phyloP scores from a whole-genome alignment of 805 yeast species.

The Cephaloascus albidus region DNA sequence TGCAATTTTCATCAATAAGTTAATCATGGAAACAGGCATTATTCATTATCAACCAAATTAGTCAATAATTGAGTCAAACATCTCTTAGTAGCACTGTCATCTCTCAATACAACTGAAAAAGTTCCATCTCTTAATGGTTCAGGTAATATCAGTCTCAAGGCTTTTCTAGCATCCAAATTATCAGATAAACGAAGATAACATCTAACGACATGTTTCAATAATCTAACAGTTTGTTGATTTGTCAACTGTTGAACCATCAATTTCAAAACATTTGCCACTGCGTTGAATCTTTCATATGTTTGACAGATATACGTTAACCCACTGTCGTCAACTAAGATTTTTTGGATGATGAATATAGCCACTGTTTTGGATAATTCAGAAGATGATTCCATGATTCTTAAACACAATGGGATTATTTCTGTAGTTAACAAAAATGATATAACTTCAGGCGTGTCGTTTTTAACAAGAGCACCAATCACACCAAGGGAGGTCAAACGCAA shows the following conservation, averaged over 20 bases:
- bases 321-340: constrained; percentile 82
- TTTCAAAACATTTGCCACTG: constrained; percentile 82
- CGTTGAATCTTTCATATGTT: constrained; percentile 88
- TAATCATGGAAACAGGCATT: no score
- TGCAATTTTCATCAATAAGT: no score
- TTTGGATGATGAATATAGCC: constrained; percentile 92
- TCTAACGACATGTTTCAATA: constrained; percentile 87
- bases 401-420: constrained; percentile 90
- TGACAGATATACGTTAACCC: constrained; percentile 92
- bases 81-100: constrained; percentile 81
- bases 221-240: constrained; percentile 67
- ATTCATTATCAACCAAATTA: constrained; percentile 33
- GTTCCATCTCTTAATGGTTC: constrained; percentile 84
- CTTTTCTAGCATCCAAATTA: constrained; percentile 82
- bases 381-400: constrained; percentile 91
- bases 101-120: constrained; percentile 67
- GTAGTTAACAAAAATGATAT: constrained; percentile 88
- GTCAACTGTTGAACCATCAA: constrained; percentile 81
- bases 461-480: constrained; percentile 93
- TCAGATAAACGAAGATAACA: constrained; percentile 88
- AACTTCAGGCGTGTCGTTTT: constrained; percentile 92
- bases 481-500: constrained; percentile 88
- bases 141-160: constrained; percentile 75
- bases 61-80: constrained; percentile 77
- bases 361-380: constrained; percentile 93